Evolutionary conservation across 139 green algal genomes (phyloP).

Genomic region (Chlorella sp.): DNA sequence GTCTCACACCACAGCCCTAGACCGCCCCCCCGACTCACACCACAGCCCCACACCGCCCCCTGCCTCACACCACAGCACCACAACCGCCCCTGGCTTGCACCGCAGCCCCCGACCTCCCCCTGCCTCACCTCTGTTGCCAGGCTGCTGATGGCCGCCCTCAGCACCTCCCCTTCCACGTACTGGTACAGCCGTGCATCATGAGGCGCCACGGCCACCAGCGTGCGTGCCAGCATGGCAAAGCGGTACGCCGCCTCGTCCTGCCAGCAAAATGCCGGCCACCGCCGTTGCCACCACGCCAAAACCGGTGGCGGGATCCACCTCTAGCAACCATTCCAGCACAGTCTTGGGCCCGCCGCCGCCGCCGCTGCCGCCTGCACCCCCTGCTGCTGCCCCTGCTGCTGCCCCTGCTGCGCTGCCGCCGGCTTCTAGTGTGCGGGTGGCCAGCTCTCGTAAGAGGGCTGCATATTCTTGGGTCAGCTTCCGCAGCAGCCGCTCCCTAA

Average conservation of each 20-base stretch:
- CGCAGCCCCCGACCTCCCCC: no score
- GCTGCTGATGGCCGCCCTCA: constrained; percentile 54
- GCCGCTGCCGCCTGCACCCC: background rate
- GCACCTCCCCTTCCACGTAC: constrained; percentile 59
- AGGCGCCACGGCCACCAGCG: constrained; percentile 41
- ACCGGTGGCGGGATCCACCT: constrained; percentile 45
- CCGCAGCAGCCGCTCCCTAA: constrained; percentile 67
- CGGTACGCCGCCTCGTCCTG: constrained; percentile 70
- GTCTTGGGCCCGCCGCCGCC: constrained; percentile 1
- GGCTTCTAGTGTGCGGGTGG: constrained; percentile 17
- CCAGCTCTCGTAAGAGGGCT: constrained; percentile 53
- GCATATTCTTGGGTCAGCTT: constrained; percentile 78
- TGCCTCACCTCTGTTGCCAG: constrained; percentile 43
- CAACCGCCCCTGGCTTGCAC: no score
- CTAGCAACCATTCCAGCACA: constrained; percentile 64
- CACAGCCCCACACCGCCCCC: no score
- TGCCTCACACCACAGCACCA: no score
- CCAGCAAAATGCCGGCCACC: constrained; percentile 71
- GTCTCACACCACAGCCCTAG: no score
- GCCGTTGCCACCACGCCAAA: constrained; percentile 58
- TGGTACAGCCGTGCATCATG: constrained; percentile 42
- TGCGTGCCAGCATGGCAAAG: constrained; percentile 48
- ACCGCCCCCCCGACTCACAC: no score
- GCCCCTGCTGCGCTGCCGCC: background rate
- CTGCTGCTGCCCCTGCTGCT: constrained; percentile 5